Base-by-base conservation (phyloP, 2,329 filamentous ascomycete species). In the Stachybotrys elegans region DNA sequence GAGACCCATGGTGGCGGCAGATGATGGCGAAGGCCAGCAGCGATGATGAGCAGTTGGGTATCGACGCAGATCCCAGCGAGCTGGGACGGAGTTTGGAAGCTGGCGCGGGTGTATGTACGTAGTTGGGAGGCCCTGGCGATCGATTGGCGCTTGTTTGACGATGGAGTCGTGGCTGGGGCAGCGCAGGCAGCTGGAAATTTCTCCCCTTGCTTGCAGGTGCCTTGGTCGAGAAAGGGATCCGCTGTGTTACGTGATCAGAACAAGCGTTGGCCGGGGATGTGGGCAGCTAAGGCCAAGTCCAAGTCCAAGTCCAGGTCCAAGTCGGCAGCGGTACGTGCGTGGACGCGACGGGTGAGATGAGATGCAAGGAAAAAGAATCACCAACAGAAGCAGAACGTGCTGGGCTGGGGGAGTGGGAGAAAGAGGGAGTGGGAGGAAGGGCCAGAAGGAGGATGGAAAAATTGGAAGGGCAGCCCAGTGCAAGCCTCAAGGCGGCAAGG, bases 1-100 rank as follows among this genome's bases (percentile, higher is more conserved):
- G 41, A 72, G 70, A 56, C 70, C 70, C 70, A 73, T 73, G 41
- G 36, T 56, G 53, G 46, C 23, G 22, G 44, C 34, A 42, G 27
- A 13, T 43, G 38, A 25, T 39, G 29, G 29, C 42, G 20, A 37
- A 20, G 20, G 45, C n/a, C n/a, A n/a, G 35, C 48, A 50, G 48
- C 44, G 49, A 51, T 40, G 43, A 48, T 8, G 23, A 36, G 14
- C 6, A 7, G 8, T 5, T 21, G 19, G 5, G 14, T 6, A 17
- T 4, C 5, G 19, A 21, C 31, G 29, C 11, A 32, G 29, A 32
- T 13, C 14, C 29, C 29, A 12, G 29, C 29, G 12, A 13, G 29
- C 29, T 32, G 14, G 29, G 5, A 16, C 29, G 17, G 17, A 36
- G 34, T 16, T 12, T 8, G 19, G 34, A 36, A 11, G 34, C 34